Evolutionary conservation across 202 grass and related monocot genomes (phyloP).

Genomic region (Schoenoplectus tabernaemontani): DNA sequence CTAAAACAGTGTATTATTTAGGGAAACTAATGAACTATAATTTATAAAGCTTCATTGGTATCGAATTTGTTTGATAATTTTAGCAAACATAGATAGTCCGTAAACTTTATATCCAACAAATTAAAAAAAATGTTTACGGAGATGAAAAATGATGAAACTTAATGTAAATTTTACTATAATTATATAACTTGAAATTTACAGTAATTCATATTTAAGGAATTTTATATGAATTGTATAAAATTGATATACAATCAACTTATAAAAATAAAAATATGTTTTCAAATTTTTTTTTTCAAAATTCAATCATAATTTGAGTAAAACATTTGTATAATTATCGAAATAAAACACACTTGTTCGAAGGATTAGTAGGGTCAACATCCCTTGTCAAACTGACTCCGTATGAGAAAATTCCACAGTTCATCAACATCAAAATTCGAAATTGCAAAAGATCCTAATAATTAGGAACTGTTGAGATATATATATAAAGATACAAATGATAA

Average conservation of each 20-base stretch:
- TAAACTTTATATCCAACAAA: not conserved
- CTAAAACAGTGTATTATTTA: no score
- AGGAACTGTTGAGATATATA: not conserved
- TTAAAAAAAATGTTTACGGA: no score
- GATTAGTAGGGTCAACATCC: no score
- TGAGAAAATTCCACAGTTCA: not conserved
- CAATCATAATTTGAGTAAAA: not conserved
- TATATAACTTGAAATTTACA: not conserved
- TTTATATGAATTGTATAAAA: no score
- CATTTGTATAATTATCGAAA: not conserved
- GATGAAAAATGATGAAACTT: not conserved
- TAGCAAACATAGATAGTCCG: not conserved
- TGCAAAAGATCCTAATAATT: not conserved
- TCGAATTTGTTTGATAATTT: not conserved
- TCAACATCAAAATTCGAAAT: not conserved
- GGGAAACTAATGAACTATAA: no score
- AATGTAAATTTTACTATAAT: not conserved
- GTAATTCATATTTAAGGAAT: no score
- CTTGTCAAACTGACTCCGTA: not conserved
- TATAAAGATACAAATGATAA: not conserved
- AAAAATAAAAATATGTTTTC: not conserved
- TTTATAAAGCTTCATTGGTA: not conserved
- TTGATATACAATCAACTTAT: not conserved
- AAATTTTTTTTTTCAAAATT: not conserved
- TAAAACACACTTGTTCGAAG: no score